These are phyloP conservation scores for Diaporthe destruens DNA, from an alignment of 2,329 filamentous ascomycete species.

Conservation along the genomic window DNA sequence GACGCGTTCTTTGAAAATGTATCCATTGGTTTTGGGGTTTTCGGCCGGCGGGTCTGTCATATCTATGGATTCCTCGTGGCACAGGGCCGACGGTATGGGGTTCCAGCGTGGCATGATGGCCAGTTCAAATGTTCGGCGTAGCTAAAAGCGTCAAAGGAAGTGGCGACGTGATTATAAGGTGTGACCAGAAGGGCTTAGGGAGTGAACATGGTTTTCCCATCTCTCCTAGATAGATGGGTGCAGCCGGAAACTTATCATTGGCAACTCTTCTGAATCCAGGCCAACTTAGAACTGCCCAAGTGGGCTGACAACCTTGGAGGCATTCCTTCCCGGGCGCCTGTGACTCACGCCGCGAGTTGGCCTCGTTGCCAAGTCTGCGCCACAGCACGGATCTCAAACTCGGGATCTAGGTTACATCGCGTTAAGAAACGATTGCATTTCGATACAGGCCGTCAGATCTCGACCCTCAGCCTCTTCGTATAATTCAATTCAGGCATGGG, in stretches of 20 bases:
- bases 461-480: too few relatives aligned
- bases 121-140: too few relatives aligned
- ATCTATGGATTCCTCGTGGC: neutral
- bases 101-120: slow-evolving; percentile 15
- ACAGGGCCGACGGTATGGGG: slow-evolving; percentile 12
- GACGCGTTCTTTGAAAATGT: neutral
- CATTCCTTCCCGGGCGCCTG: neutral
- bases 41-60: neutral
- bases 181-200: neutral
- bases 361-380: slow-evolving; percentile 17
- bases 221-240: neutral
- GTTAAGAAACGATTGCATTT: too few relatives aligned
- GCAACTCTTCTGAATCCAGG: neutral
- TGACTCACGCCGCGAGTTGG: slow-evolving; percentile 12
- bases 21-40: neutral
- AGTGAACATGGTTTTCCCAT: fast-evolving
- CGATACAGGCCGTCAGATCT: too few relatives aligned
- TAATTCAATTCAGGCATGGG: neutral
- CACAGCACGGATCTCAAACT: neutral
- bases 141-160: neutral
- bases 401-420: slow-evolving; percentile 1
- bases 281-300: neutral
- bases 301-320: neutral
- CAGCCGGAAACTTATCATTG: neutral
- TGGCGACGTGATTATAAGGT: neutral